These are phyloP conservation scores for Bipolaris sorokiniana DNA, from an alignment of 2,329 filamentous ascomycete species.

Conservation along the genomic window DNA sequence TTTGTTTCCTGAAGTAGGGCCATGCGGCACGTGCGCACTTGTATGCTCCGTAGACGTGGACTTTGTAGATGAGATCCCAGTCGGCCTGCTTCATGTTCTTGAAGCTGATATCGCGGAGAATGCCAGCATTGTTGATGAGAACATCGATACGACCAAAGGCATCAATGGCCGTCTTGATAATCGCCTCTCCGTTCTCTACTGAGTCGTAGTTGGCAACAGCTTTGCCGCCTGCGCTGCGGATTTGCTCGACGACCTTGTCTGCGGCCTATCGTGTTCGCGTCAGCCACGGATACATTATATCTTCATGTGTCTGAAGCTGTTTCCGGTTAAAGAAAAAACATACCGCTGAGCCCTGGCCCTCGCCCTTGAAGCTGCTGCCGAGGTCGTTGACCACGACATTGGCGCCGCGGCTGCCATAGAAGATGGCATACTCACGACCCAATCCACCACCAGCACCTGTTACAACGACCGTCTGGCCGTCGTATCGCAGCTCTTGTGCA, in stretches of 20 bases:
- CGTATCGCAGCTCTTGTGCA: conserved; percentile 70
- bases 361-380: conserved; percentile 89
- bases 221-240: conserved; percentile 87
- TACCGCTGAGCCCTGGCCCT: conserved; percentile 86
- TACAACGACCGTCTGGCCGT: conserved; percentile 87
- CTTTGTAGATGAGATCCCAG: conserved; percentile 93
- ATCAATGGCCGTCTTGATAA: conserved; percentile 87
- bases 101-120: conserved; percentile 93
- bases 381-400: conserved; percentile 97
- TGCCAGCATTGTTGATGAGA: conserved; percentile 97
- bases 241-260: conserved; percentile 82
- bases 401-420: conserved; percentile 90
- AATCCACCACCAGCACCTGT: conserved; percentile 85
- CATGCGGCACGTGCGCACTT: conserved; percentile 94
- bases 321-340: conserved; percentile 22
- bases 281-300: conserved; percentile 4
- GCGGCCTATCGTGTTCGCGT: conserved; percentile 64
- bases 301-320: neutral
- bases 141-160: conserved; percentile 87
- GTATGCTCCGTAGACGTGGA: conserved; percentile 92
- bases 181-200: conserved; percentile 90
- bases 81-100: conserved; percentile 98
- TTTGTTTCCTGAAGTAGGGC: conserved; percentile 98
- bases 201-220: conserved; percentile 97
- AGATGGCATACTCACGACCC: conserved; percentile 81